Evolutionary conservation across 495 filamentous ascomycete genomes (phyloP).

Genomic region (Xylaria grammica): DNA sequence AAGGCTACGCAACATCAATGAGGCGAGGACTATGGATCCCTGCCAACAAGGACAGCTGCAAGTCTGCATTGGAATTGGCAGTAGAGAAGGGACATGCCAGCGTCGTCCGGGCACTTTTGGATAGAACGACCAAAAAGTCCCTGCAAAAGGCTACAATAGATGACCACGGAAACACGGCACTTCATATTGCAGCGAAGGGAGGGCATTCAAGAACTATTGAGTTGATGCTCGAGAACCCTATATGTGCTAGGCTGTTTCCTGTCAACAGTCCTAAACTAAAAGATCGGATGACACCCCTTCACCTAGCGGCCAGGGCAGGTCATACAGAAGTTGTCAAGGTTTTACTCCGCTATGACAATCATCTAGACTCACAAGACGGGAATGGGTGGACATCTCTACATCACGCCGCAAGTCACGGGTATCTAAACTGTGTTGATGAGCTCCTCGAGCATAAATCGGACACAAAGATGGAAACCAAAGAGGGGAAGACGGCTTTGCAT

Average conservation of each 20-base stretch:
- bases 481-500: background rate
- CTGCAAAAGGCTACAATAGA: background rate
- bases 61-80: background rate
- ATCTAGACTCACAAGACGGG: background rate
- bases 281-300: background rate
- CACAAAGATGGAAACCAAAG: background rate
- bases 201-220: background rate
- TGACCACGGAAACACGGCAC: background rate
- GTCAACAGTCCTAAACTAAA: background rate
- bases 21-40: background rate
- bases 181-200: background rate
- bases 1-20: background rate
- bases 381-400: background rate
- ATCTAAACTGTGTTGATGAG: background rate
- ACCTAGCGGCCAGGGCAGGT: background rate
- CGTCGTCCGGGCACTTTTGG: background rate
- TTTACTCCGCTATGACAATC: background rate
- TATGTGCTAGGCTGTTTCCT: background rate
- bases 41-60: background rate
- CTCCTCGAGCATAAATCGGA: background rate
- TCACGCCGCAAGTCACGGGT: background rate
- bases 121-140: background rate
- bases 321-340: constrained; percentile 1
- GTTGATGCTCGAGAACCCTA: background rate
- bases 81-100: background rate